Evolutionary conservation across 768 basidiomycete species (phyloP), one percentile per base, ranked within the genome.

Genomic region (Suillus variegatus): DNA sequence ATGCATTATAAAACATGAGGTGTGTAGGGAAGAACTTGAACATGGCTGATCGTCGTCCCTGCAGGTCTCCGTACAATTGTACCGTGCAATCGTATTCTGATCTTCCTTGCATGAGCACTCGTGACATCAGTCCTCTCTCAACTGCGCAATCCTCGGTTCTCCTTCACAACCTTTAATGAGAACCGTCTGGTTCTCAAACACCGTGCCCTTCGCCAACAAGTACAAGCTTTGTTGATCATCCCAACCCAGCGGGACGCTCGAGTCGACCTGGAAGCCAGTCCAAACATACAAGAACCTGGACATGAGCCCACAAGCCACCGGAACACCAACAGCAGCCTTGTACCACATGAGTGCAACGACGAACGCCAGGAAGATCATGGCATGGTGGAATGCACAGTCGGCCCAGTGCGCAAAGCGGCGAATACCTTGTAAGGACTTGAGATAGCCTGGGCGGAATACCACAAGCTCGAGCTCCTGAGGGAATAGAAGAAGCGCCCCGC

Each of bases 391-490:
- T 2, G 73, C 78, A 60, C 72, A 78, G 14, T 78, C 73, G 3
- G 73, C 77, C 79, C 79, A 80, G 57, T 80, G 71, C 25, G 76
- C 74, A 46, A 79, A 78, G 36, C 79, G 78, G n/a, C 73, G 74
- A n/a, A 76, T 60, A n/a, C 78, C 78, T 52, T 60, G 71, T 1
- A 67, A 69, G 41, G 75, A 70, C 2, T 68, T 20, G 14, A 73
- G 55, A 71, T 78, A 79, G 22, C 78, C 77, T 1, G 71, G 16
- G 22, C 60, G 55, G 63, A 79, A 79, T 13, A 75, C 63, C 65
- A 78, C 68, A 49, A 51, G 46, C 35, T 74, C 75, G 28, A 74
- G 68, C 38, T 71, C 65, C 20, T 38, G 49, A 10, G 79, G 77
- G 55, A 70, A 74, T 35, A 79, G 65, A 25, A 78, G 64, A 56